Evolutionary conservation across 805 yeast genomes (phyloP).

Genomic region (Starmerella roubikii): DNA sequence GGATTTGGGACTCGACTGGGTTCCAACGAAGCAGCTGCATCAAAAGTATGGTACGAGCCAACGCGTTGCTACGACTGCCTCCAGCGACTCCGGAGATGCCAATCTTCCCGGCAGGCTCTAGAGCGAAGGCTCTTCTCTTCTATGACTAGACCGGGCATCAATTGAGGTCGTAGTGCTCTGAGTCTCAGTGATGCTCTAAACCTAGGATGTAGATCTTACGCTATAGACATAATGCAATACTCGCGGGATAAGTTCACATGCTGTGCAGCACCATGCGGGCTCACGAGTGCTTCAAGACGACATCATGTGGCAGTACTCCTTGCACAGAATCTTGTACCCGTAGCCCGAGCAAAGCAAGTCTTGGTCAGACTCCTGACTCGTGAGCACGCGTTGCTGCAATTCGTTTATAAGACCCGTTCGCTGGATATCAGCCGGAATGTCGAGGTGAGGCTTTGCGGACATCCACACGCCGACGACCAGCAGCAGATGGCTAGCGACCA

Average conservation of each 20-base stretch:
- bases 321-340: not conserved
- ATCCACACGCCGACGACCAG: conserved; percentile 33
- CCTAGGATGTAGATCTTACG: no score
- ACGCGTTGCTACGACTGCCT: conserved; percentile 35
- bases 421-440: conserved; percentile 9
- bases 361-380: not conserved
- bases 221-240: no score
- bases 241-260: no score
- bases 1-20: conserved; percentile 35
- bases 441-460: conserved; percentile 18
- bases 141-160: no score
- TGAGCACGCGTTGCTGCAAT: conserved; percentile 1
- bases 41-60: conserved; percentile 36
- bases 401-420: conserved; percentile 3
- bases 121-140: conserved; percentile 19
- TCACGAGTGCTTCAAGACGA: no score
- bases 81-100: conserved; percentile 15
- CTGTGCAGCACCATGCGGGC: no score
- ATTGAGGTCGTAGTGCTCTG: not conserved
- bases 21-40: conserved; percentile 39
- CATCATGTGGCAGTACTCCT: conserved; percentile 4
- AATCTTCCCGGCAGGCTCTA: conserved; percentile 11
- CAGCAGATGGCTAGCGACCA: conserved; percentile 28
- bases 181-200: no score
- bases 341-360: not conserved